Percentiles rank a stretch among this genome's conserved stretches.
These are phyloP conservation scores for Suhomyces kunorum DNA, from an alignment of 1,139 yeast species.

Conservation along the genomic window DNA sequence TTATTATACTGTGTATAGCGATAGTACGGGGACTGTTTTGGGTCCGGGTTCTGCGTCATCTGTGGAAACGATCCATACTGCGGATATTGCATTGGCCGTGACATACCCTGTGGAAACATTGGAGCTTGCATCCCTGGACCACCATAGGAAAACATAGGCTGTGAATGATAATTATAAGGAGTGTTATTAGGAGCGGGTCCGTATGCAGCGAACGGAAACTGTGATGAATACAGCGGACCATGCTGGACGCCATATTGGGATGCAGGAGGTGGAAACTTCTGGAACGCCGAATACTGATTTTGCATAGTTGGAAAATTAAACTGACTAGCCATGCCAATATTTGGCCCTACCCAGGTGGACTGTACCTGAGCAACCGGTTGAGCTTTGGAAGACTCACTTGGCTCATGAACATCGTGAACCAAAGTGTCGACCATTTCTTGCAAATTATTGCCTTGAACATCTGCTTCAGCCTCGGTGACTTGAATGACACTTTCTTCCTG, in stretches of 20 bases:
- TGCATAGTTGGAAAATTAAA: conserved; percentile 8
- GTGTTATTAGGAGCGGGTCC: conserved; percentile 10
- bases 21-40: background rate
- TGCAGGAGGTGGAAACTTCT: conserved; percentile 4
- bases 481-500: conserved; percentile 6
- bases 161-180: conserved; percentile 10
- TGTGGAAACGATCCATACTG: conserved; percentile 1
- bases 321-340: conserved; percentile 1
- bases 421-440: conserved; percentile 23
- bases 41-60: background rate
- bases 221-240: conserved; percentile 1
- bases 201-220: conserved; percentile 8
- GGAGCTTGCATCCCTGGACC: background rate
- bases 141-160: conserved; percentile 5
- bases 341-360: conserved; percentile 7
- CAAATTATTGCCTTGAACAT: conserved; percentile 13
- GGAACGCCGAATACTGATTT: conserved; percentile 1
- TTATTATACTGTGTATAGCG: conserved; percentile 3
- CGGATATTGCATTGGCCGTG: background rate
- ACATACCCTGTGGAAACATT: conserved; percentile 1
- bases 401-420: conserved; percentile 16
- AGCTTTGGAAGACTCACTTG: background rate
- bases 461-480: conserved; percentile 10
- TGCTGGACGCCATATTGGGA: conserved; percentile 6
- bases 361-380: background rate